Conservation (phyloP, 352 stramenopile genomes). For the Globisporangium echinulatum region DNA sequence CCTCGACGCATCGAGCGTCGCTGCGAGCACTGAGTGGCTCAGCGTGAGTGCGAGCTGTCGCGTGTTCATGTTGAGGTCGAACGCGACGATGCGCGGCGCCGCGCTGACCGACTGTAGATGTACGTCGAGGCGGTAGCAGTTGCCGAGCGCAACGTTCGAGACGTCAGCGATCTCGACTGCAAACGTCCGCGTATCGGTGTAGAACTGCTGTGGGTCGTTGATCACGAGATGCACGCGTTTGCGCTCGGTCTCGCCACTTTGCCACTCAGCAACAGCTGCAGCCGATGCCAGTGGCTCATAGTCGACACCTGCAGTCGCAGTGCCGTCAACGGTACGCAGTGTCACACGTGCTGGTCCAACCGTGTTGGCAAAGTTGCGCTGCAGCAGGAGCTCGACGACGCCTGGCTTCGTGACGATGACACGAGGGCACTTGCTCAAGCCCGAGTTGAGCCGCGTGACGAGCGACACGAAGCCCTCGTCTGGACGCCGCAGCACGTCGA, state of each 20-base stretch:
- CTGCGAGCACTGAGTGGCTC: conserved; percentile 27
- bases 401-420: conserved; percentile 29
- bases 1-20: conserved; percentile 37
- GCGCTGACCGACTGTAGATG: conserved; percentile 25
- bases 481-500: conserved; percentile 24
- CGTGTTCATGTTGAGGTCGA: conserved; percentile 45
- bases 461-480: conserved; percentile 47
- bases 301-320: conserved; percentile 47
- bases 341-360: conserved; percentile 18
- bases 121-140: conserved; percentile 38
- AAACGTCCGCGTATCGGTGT: conserved; percentile 31
- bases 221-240: conserved; percentile 44
- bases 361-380: conserved; percentile 40
- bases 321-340: conserved; percentile 36
- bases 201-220: conserved; percentile 28
- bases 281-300: conserved; percentile 27
- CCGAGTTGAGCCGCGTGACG: conserved; percentile 43
- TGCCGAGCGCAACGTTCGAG: conserved; percentile 33
- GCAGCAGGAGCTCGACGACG: conserved; percentile 33
- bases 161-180: conserved; percentile 40
- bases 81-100: conserved; percentile 30
- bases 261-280: conserved; percentile 19
- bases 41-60: conserved; percentile 30
- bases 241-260: conserved; percentile 18
- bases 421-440: conserved; percentile 39